Percentiles rank a stretch among this genome's conserved stretches.
Conservation (phyloP, 2,329 filamentous ascomycete genomes). For the Fusarium robinianum region DNA sequence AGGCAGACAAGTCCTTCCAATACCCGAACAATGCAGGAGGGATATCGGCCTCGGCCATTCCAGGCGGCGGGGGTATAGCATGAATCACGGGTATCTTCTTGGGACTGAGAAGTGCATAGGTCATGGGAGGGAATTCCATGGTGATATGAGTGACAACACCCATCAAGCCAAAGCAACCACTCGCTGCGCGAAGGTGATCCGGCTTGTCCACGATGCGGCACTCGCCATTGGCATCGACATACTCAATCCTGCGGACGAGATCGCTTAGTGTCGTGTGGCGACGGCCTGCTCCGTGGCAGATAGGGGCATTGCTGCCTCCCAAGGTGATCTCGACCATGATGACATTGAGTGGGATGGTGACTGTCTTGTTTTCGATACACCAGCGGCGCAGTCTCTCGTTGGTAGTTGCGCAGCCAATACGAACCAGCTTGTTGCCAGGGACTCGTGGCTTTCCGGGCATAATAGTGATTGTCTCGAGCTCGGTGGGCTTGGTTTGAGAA, state of each 20-base stretch:
- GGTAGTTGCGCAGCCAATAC: slow-evolving; percentile 11
- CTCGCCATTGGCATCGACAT: slow-evolving; percentile 15
- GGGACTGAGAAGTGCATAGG: slow-evolving; percentile 6
- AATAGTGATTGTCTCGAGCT: slow-evolving; percentile 6
- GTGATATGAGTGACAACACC: slow-evolving; percentile 20
- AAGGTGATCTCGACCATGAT: slow-evolving; percentile 19
- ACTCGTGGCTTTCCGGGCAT: slow-evolving; percentile 1
- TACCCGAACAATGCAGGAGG: slow-evolving; percentile 6
- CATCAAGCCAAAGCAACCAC: slow-evolving; percentile 17
- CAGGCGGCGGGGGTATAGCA: slow-evolving; percentile 14
- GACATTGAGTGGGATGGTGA: slow-evolving; percentile 15
- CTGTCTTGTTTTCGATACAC: slow-evolving; percentile 9
- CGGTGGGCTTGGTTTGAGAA: not conserved
- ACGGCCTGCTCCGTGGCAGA: slow-evolving; percentile 18
- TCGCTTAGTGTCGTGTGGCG: slow-evolving; percentile 14
- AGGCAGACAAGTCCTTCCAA: slow-evolving; percentile 1
- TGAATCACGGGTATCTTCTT: slow-evolving; percentile 15
- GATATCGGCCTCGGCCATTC: slow-evolving; percentile 8
- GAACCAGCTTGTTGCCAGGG: slow-evolving; percentile 11
- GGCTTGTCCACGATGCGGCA: slow-evolving; percentile 3
- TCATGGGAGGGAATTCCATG: slow-evolving; percentile 14
- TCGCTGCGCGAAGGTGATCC: slow-evolving; percentile 10
- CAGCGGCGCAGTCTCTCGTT: slow-evolving; percentile 17
- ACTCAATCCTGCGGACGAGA: slow-evolving; percentile 18
- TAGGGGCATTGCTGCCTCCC: slow-evolving; percentile 16